Evolutionary conservation across 805 yeast genomes (phyloP).

Genomic region (Schwanniomyces yamadae): DNA sequence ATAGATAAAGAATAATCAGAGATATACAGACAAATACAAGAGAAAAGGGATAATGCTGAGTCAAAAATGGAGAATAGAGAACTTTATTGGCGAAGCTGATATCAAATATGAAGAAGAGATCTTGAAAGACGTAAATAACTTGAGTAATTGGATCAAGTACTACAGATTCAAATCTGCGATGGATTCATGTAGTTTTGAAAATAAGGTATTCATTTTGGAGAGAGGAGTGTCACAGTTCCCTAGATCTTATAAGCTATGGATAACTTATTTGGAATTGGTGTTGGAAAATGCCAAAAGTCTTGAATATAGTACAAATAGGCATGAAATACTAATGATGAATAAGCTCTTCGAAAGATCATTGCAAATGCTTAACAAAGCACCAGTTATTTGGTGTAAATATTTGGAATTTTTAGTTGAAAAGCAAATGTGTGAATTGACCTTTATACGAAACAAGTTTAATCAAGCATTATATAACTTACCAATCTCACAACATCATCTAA

Average conservation of each 20-base stretch:
- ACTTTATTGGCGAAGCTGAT: conserved; percentile 23
- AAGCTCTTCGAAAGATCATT: conserved; percentile 49
- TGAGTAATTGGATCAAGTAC: conserved; percentile 49
- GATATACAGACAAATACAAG: neutral
- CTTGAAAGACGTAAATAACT: conserved; percentile 29
- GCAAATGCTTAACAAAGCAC: conserved; percentile 41
- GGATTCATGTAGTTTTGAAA: conserved; percentile 20
- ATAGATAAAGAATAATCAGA: neutral
- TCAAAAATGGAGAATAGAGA: conserved; percentile 13
- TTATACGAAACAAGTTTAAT: conserved; percentile 47
- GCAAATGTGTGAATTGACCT: conserved; percentile 28
- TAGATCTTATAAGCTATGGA: conserved; percentile 57
- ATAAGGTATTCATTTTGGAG: conserved; percentile 47
- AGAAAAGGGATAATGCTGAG: neutral
- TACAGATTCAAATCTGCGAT: conserved; percentile 28
- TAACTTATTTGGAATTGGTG: conserved; percentile 44
- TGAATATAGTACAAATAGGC: conserved; percentile 24
- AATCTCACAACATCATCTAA: conserved; percentile 43
- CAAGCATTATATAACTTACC: conserved; percentile 49
- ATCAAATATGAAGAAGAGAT: conserved; percentile 36
- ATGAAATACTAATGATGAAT: conserved; percentile 37
- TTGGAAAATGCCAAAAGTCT: conserved; percentile 23
- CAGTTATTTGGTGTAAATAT: conserved; percentile 53
- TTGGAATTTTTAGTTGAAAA: conserved; percentile 40
- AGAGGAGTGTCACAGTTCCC: conserved; percentile 49